Conservation (phyloP, 345 rosid species). For the Geranium rotundifolium region DNA sequence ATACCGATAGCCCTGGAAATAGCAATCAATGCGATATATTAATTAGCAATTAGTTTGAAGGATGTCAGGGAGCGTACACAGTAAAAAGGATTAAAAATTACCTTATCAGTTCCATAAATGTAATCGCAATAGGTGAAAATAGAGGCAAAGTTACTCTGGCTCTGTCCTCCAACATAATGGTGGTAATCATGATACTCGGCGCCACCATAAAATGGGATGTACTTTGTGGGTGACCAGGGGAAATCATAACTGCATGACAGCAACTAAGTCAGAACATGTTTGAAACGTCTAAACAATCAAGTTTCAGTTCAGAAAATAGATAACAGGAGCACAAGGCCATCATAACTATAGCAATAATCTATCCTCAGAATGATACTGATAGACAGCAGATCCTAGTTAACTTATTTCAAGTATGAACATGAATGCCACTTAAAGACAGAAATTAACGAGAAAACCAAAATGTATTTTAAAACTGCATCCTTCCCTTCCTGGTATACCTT, state of each 20-base stretch:
- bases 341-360: too few species aligned
- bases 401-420: too few species aligned
- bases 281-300: too few species aligned
- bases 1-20: slow-evolving; percentile 66
- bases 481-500: too few species aligned
- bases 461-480: too few species aligned
- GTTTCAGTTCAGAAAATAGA: not conserved
- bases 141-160: slow-evolving; percentile 98
- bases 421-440: too few species aligned
- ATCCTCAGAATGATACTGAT: too few species aligned
- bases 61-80: not conserved
- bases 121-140: slow-evolving; percentile 93
- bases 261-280: too few species aligned
- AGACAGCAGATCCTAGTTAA: too few species aligned
- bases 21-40: not conserved
- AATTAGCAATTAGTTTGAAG: not conserved
- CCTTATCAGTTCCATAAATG: slow-evolving; percentile 94
- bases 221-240: slow-evolving; percentile 81
- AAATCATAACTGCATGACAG: slow-evolving; percentile 53
- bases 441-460: too few species aligned
- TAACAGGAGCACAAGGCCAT: not conserved
- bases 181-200: slow-evolving; percentile 97
- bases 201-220: slow-evolving; percentile 93
- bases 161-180: slow-evolving; percentile 96
- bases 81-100: slow-evolving; percentile 9